Percentiles rank a stretch among this genome's conserved stretches.
These are phyloP conservation scores for Quercus rubra DNA, from an alignment of 306 rosid species.

Conservation along the genomic window DNA sequence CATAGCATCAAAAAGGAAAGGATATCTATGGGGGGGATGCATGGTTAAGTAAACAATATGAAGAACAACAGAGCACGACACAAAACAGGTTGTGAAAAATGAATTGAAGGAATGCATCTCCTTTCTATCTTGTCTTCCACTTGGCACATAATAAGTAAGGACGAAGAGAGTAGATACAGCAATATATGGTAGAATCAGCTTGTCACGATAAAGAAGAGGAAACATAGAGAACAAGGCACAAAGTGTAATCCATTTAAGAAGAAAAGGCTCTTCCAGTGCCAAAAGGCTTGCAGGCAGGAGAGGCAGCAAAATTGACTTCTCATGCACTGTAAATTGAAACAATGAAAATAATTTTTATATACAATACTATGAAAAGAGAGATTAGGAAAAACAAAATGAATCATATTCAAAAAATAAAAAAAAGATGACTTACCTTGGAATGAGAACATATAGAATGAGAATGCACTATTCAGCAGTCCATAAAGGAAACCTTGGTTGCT, in stretches of 20 bases:
- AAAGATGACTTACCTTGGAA: constrained; percentile 67
- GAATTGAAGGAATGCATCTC: constrained; percentile 25
- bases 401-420: background rate
- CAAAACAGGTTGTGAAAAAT: constrained; percentile 20
- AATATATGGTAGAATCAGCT: constrained; percentile 59
- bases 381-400: background rate
- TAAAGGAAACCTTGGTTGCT: constrained; percentile 75
- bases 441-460: constrained; percentile 86
- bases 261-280: constrained; percentile 76
- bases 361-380: background rate
- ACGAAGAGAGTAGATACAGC: constrained; percentile 50
- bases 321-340: constrained; percentile 65
- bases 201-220: constrained; percentile 71
- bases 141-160: constrained; percentile 42
- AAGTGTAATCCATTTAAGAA: constrained; percentile 50
- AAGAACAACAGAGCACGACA: constrained; percentile 45
- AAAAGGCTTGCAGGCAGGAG: constrained; percentile 84
- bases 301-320: constrained; percentile 87
- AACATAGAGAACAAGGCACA: constrained; percentile 78
- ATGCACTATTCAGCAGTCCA: constrained; percentile 74
- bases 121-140: constrained; percentile 22
- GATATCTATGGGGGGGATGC: constrained; percentile 68
- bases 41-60: constrained; percentile 67
- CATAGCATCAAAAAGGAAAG: constrained; percentile 83
- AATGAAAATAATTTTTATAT: constrained; percentile 10